Percentiles rank a stretch among this genome's conserved stretches.
These are phyloP conservation scores for Trichophyton rubrum DNA, from an alignment of 2,329 filamentous ascomycete species.

Conservation along the genomic window DNA sequence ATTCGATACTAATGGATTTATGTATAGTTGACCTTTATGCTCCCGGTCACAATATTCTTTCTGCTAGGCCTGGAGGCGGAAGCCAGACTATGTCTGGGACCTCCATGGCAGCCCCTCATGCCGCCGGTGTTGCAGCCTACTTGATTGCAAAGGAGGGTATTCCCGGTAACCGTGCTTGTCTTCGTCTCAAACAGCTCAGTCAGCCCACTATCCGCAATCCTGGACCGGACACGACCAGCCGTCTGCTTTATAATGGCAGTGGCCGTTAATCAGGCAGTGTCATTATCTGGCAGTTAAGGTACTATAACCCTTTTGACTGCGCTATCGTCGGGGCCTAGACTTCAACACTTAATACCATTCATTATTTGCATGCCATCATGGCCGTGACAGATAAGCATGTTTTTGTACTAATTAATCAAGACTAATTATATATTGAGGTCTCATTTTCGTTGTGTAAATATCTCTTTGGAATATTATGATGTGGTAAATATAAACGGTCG, in stretches of 20 bases:
- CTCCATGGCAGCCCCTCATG: constrained; percentile 29
- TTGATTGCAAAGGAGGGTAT: constrained; percentile 40
- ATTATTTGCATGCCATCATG: too few species aligned
- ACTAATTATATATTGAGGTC: too few species aligned
- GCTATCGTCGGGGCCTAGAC: too few species aligned
- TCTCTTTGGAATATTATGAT: too few species aligned
- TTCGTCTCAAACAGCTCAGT: constrained; percentile 43
- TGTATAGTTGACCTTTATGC: constrained; percentile 43
- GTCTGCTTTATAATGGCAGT: constrained; percentile 20
- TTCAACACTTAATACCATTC: too few species aligned
- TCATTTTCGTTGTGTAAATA: too few species aligned
- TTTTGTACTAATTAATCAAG: too few species aligned
- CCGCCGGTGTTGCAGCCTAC: constrained; percentile 44
- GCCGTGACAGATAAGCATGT: too few species aligned
- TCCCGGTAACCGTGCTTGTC: constrained; percentile 31
- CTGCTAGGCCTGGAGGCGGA: constrained; percentile 35
- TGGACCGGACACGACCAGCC: constrained; percentile 16
- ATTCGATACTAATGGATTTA: background rate
- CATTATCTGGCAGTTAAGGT: too few species aligned
- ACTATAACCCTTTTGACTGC: too few species aligned
- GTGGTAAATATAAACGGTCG: too few species aligned
- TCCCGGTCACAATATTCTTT: constrained; percentile 41
- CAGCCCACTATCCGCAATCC: constrained; percentile 16
- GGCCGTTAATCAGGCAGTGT: background rate
- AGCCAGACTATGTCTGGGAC: constrained; percentile 32